Percentiles rank a stretch among this genome's conserved stretches.
Evolutionary conservation across 2,329 filamentous ascomycete genomes (phyloP).

Genomic region (Coniochaeta sp.): DNA sequence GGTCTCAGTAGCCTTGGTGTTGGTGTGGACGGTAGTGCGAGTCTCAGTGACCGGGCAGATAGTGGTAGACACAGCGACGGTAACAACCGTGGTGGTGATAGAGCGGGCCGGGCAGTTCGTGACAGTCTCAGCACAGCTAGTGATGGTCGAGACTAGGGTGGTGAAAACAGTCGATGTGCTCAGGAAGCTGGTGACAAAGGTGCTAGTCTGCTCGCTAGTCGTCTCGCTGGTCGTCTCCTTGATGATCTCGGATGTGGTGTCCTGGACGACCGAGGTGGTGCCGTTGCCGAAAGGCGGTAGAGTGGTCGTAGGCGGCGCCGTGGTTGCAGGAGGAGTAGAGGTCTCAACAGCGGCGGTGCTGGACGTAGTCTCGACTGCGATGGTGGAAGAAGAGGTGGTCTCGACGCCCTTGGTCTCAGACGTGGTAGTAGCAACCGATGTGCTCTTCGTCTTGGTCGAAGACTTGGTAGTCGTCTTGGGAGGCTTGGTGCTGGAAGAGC

Average conservation of each 20-base stretch:
- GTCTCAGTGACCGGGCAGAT: constrained; percentile 55
- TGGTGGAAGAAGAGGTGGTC: constrained; percentile 4
- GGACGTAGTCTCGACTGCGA: not conserved
- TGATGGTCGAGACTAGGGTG: constrained; percentile 42
- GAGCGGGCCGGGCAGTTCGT: constrained; percentile 32
- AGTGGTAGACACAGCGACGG: constrained; percentile 42
- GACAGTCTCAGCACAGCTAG: constrained; percentile 31
- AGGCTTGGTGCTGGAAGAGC: constrained; percentile 19
- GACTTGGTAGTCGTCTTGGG: constrained; percentile 20
- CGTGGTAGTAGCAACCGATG: constrained; percentile 17
- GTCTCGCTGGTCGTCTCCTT: constrained; percentile 4
- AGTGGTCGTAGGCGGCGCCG: not conserved
- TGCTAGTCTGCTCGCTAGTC: constrained; percentile 9
- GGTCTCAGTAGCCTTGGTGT: constrained; percentile 8
- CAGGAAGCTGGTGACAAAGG: constrained; percentile 6
- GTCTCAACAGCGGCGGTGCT: constrained; percentile 12
- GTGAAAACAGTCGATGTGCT: constrained; percentile 33
- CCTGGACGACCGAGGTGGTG: constrained; percentile 12
- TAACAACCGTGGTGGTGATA: constrained; percentile 34
- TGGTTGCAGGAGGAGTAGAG: not conserved
- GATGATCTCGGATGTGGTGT: constrained; percentile 4
- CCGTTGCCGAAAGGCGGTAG: not conserved
- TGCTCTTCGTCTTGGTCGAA: constrained; percentile 4
- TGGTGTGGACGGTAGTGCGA: constrained; percentile 22
- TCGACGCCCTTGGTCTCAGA: constrained; percentile 10